phyloP scores from a whole-genome alignment of 2,329 filamentous ascomycete species.

The Macroventuria anomochaeta region DNA sequence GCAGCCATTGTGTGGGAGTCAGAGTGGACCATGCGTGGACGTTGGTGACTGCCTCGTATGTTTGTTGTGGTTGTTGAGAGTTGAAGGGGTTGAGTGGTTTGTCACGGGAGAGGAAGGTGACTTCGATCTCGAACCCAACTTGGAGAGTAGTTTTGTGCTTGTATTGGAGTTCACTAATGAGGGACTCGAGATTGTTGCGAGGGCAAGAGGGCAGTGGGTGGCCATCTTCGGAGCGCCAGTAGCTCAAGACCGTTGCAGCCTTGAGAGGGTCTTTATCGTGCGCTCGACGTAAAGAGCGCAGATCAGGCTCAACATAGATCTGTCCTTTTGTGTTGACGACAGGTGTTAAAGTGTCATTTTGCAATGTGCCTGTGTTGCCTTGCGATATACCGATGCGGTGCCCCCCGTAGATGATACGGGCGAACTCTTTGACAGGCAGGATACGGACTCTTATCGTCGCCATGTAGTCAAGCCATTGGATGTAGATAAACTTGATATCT shows the following conservation, averaged over 20 bases:
- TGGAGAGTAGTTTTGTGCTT: slow-evolving; percentile 65
- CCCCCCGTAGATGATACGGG: slow-evolving; percentile 43
- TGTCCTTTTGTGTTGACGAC: slow-evolving; percentile 66
- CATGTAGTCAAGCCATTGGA: slow-evolving; percentile 83
- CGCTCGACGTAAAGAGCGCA: slow-evolving; percentile 64
- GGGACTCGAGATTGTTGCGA: slow-evolving; percentile 52
- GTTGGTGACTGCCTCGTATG: slow-evolving; percentile 58
- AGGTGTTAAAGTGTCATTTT: slow-evolving; percentile 66
- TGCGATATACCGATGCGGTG: slow-evolving; percentile 66
- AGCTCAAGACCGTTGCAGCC: slow-evolving; percentile 70
- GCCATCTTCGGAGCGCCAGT: slow-evolving; percentile 67
- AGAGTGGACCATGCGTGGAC: slow-evolving; percentile 76
- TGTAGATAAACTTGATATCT: slow-evolving; percentile 69
- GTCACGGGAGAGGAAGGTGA: slow-evolving; percentile 69
- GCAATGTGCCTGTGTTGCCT: slow-evolving; percentile 70
- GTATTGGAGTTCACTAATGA: slow-evolving; percentile 59
- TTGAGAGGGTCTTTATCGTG: slow-evolving; percentile 54
- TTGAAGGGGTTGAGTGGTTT: slow-evolving; percentile 26
- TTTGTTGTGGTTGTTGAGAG: slow-evolving; percentile 19
- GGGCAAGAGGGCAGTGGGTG: slow-evolving; percentile 66
- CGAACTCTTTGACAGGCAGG: slow-evolving; percentile 63
- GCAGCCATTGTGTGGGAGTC: slow-evolving; percentile 66
- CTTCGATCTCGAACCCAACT: slow-evolving; percentile 82
- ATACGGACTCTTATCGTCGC: slow-evolving; percentile 70
- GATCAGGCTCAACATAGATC: slow-evolving; percentile 70